Evolutionary conservation across 2,329 filamentous ascomycete species (phyloP), one percentile per base, ranked within the genome.

Genomic region (Salinomyces thailandicus): DNA sequence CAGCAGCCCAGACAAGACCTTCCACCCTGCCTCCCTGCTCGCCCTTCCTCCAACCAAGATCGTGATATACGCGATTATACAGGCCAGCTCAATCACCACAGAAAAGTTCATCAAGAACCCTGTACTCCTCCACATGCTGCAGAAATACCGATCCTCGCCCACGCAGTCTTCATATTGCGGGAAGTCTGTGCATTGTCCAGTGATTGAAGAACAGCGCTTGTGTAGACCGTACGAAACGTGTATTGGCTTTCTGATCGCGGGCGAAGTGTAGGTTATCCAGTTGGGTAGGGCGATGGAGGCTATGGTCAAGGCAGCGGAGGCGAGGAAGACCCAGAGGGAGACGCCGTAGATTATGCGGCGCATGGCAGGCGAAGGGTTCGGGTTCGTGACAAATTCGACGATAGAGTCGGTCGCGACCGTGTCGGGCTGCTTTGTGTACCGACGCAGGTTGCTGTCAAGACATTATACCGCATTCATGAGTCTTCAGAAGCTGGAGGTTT

Each of bases 61-160:
- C 33, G 93, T 75, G 18, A 79, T 54, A 60, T 89, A 94, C 13
- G 79, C 75, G 18, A 93, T 78, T n/a, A 93, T 62, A 5, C 78
- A 78, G 37, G 81, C 85, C 27, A 91, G 72, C 60, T 93, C 80
- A 26, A 91, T 58, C n/a, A 94, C 77, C 24, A 85, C 75, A 5
- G 82, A 74, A 50, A 95, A 83, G 35, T 79, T 83, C 66, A 93
- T 85, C 46, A 94, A 63, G 62, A 95, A 96, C 16, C 84, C 86
- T 22, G 85, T 78, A 17, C 78, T 85, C 41, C 83, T 75, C 89
- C 89, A 98, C 72, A 93, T 81, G 51, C 78, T 81, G 68, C 91
- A 96, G 63, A 96, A 95, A 53, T 78, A 76, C 35, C 76, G 71
- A 49, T 79, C 73, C 35, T 75, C 72, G 49, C 69, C 72, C 37